phyloP scores from a whole-genome alignment of 495 filamentous ascomycete species.

The Daldinia grandis region DNA sequence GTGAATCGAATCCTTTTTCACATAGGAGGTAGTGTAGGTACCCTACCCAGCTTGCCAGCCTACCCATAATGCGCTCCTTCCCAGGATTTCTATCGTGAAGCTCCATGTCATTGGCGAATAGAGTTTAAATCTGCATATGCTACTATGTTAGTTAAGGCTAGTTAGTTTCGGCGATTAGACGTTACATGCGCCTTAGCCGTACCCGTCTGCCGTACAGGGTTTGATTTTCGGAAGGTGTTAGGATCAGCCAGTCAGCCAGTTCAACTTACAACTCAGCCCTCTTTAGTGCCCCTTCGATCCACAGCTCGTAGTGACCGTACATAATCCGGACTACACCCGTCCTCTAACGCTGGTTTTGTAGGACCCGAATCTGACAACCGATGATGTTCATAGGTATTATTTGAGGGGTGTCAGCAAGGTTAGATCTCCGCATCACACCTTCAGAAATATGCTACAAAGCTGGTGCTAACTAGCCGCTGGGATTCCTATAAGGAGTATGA shows the following conservation, averaged over 20 bases:
- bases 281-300: not conserved
- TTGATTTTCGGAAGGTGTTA: not conserved
- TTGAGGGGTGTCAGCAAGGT: not conserved
- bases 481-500: not conserved
- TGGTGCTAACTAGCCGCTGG: not conserved
- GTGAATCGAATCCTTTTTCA: no score
- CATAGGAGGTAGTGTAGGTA: no score
- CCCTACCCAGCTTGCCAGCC: no score
- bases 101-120: not conserved
- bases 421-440: not conserved
- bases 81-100: not conserved
- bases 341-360: not conserved
- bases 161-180: not conserved
- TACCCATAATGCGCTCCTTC: not conserved
- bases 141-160: not conserved
- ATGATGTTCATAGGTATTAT: not conserved
- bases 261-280: not conserved
- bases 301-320: not conserved
- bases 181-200: not conserved
- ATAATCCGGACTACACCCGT: not conserved
- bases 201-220: not conserved
- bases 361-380: not conserved
- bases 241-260: not conserved
- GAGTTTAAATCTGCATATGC: not conserved
- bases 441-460: not conserved